Conservation (phyloP, 2,329 filamentous ascomycete species). For the Diaporthe ampelina region DNA sequence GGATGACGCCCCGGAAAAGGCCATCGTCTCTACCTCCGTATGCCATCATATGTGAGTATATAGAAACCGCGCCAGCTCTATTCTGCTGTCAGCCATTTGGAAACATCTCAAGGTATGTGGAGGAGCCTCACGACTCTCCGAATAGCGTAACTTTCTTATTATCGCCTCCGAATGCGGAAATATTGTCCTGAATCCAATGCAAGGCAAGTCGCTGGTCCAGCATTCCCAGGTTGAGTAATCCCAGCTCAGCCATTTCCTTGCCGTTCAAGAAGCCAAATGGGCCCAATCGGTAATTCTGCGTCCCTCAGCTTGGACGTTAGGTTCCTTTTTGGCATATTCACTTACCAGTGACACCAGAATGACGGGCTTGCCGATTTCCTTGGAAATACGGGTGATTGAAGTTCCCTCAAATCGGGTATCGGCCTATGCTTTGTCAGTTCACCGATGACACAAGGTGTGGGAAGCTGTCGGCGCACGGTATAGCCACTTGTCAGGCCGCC, state of each 20-base stretch:
- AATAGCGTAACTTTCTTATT: too few species aligned
- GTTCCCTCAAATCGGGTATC: neutral
- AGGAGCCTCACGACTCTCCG: too few species aligned
- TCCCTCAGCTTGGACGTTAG: neutral
- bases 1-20: neutral
- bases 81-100: neutral
- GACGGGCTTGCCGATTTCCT: neutral
- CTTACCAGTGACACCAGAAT: too few species aligned
- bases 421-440: neutral
- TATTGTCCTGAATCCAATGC: neutral
- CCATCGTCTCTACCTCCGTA: neutral
- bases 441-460: neutral
- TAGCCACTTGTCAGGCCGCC: neutral
- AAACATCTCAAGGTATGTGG: neutral
- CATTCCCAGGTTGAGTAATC: neutral
- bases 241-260: neutral
- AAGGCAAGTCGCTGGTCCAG: neutral
- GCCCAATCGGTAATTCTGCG: neutral
- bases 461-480: neutral
- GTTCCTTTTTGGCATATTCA: neutral
- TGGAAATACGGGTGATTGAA: neutral
- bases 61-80: neutral
- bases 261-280: neutral
- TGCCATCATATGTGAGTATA: neutral
- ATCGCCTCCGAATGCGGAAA: neutral